Conservation (phyloP, 2,329 filamentous ascomycete genomes). For the Exophiala viscosa region DNA sequence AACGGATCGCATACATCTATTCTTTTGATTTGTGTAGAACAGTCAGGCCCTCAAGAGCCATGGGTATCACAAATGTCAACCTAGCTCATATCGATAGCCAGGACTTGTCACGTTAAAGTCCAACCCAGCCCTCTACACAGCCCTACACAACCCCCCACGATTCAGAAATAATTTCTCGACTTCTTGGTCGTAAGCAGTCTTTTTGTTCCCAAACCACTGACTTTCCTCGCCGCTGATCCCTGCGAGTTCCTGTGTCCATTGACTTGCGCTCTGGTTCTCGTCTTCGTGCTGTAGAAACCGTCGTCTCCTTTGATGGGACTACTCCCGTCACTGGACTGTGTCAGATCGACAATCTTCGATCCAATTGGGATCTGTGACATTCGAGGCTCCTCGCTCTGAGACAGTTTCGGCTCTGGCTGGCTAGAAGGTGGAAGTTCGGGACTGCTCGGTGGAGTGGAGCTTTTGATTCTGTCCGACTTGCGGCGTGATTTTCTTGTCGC, state of each 20-base stretch:
- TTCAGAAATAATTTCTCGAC: constrained; percentile 7
- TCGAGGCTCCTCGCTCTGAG: constrained; percentile 16
- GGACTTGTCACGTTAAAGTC: too few relatives aligned
- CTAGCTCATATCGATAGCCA: too few relatives aligned
- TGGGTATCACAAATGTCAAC: too few relatives aligned
- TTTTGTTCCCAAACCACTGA: constrained; percentile 20
- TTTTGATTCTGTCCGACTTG: neutral
- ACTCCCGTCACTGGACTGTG: constrained; percentile 34
- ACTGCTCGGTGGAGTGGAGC: constrained; percentile 3
- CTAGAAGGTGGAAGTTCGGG: constrained; percentile 18
- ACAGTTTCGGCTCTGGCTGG: constrained; percentile 19
- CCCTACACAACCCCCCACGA: neutral
- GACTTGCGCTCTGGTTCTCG: constrained; percentile 2
- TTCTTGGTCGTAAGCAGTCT: constrained; percentile 25
- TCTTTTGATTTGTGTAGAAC: too few relatives aligned
- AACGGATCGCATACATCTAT: too few relatives aligned
- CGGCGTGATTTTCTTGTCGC: constrained; percentile 11
- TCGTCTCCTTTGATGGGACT: constrained; percentile 11
- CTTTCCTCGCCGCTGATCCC: constrained; percentile 9
- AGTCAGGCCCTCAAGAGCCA: too few relatives aligned
- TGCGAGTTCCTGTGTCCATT: constrained; percentile 1
- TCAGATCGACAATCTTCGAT: constrained; percentile 37
- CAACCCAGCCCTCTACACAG: too few relatives aligned
- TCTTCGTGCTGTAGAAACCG: neutral
- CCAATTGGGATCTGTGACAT: constrained; percentile 25